Percentiles rank a stretch among this genome's conserved stretches.
These are phyloP conservation scores for Amorphotheca resinae DNA, from an alignment of 495 filamentous ascomycete genomes.

Conservation along the genomic window DNA sequence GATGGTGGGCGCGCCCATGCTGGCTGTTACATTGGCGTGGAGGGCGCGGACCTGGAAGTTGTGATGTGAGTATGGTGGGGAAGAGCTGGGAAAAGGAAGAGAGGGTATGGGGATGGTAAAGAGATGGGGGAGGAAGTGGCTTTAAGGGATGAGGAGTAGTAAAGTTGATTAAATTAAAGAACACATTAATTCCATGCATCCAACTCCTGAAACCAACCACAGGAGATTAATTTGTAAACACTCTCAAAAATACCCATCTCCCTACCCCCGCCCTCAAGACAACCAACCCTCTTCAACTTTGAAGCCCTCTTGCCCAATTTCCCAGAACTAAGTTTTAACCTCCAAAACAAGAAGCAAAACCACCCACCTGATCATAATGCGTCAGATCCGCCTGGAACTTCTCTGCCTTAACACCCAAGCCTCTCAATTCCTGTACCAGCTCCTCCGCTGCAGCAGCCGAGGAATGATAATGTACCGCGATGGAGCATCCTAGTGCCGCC, in stretches of 20 bases:
- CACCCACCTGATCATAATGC: constrained; percentile 7
- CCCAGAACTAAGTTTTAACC: too few relatives aligned
- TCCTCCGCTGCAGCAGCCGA: constrained; percentile 2
- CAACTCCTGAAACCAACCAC: too few relatives aligned
- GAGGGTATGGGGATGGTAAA: neutral
- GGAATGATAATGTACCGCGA: constrained; percentile 15
- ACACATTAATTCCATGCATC: too few relatives aligned
- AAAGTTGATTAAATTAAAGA: too few relatives aligned
- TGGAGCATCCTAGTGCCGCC: constrained; percentile 8
- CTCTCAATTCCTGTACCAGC: constrained; percentile 2
- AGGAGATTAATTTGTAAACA: too few relatives aligned
- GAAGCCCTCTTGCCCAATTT: too few relatives aligned
- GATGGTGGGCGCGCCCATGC: constrained; percentile 6
- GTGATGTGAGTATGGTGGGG: neutral
- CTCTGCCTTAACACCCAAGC: constrained; percentile 2
- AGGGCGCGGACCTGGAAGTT: constrained; percentile 8
- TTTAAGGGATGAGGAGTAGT: neutral
- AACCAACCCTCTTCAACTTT: too few relatives aligned
- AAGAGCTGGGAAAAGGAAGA: neutral
- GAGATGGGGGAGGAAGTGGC: neutral
- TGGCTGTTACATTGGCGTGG: constrained; percentile 1
- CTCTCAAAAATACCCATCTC: too few relatives aligned
- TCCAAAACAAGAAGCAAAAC: neutral
- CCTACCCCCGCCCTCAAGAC: too few relatives aligned
- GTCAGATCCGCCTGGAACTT: constrained; percentile 14